Conservation (phyloP, 768 basidiomycete species). For the Tulasnella calospora region DNA sequence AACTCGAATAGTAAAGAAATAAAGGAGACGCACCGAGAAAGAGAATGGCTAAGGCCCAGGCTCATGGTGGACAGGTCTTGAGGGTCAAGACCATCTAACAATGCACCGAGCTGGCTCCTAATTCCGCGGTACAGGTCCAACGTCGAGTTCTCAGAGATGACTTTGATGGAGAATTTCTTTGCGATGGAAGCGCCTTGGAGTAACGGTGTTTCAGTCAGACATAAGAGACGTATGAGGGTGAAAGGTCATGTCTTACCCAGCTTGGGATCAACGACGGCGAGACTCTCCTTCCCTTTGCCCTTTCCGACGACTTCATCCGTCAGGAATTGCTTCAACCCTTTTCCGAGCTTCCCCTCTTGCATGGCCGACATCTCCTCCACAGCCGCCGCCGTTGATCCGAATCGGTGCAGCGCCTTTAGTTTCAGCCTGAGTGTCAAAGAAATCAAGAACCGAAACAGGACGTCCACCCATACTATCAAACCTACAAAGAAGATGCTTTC, state of each 20-base stretch:
- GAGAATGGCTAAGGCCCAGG: slow-evolving; percentile 91
- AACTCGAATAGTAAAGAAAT: neutral
- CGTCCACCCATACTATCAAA: neutral
- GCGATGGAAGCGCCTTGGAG: slow-evolving; percentile 71
- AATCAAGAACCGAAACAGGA: neutral
- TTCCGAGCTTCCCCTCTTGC: slow-evolving; percentile 88
- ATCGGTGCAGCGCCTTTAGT: slow-evolving; percentile 91
- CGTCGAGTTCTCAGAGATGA: slow-evolving; percentile 53
- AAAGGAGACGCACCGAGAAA: slow-evolving; percentile 64
- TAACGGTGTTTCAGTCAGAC: neutral
- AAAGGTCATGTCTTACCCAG: slow-evolving; percentile 56
- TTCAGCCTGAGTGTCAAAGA: slow-evolving; percentile 58
- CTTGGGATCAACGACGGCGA: slow-evolving; percentile 81
- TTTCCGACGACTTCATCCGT: slow-evolving; percentile 81
- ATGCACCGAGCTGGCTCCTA: slow-evolving; percentile 74
- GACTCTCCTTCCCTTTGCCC: slow-evolving; percentile 79
- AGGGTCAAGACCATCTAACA: slow-evolving; percentile 87
- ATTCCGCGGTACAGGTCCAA: slow-evolving; percentile 94
- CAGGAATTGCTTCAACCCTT: slow-evolving; percentile 89
- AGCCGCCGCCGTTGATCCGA: slow-evolving; percentile 91
- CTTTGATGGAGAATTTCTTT: slow-evolving; percentile 91
- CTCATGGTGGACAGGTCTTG: slow-evolving; percentile 97
- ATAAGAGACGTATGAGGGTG: neutral
- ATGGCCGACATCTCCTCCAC: slow-evolving; percentile 95
- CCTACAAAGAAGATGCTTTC: slow-evolving; percentile 86